phyloP scores from a whole-genome alignment of 257 asterid genomes.

The Solanum commersonii region DNA sequence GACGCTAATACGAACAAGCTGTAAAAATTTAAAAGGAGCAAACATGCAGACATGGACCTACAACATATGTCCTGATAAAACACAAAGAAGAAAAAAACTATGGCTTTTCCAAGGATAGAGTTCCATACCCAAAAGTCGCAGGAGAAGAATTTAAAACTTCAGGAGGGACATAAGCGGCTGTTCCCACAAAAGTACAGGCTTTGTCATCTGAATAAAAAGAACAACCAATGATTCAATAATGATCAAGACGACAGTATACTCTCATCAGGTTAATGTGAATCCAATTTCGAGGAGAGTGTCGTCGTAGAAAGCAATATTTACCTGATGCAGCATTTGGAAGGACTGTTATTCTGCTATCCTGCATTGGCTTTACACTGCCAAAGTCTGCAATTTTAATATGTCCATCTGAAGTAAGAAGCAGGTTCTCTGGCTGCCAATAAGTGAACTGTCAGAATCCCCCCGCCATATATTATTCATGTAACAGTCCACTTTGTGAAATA shows the following conservation, averaged over 20 bases:
- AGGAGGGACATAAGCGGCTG: constrained; percentile 99
- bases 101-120: not conserved
- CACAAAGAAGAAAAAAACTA: not conserved
- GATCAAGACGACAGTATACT: not conserved
- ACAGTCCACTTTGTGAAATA: constrained; percentile 16
- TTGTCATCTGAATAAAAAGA: constrained; percentile 60
- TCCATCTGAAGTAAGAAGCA: constrained; percentile 84
- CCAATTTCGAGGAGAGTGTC: not conserved
- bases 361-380: constrained; percentile 98
- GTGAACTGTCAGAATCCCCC: constrained; percentile 23
- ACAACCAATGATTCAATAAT: not conserved
- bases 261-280: not conserved
- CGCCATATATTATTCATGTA: not conserved
- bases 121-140: constrained; percentile 73
- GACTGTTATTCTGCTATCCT: constrained; percentile 82
- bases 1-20: not conserved
- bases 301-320: constrained; percentile 7
- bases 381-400: constrained; percentile 98
- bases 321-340: constrained; percentile 99
- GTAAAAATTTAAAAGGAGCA: not conserved
- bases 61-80: not conserved
- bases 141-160: constrained; percentile 97
- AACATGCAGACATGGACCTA: not conserved
- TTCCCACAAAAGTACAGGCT: constrained; percentile 98
- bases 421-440: constrained; percentile 84